Evolutionary conservation across 2,329 filamentous ascomycete genomes (phyloP), one percentile per base, ranked within the genome.

Genomic region (Xylaria arbuscula): DNA sequence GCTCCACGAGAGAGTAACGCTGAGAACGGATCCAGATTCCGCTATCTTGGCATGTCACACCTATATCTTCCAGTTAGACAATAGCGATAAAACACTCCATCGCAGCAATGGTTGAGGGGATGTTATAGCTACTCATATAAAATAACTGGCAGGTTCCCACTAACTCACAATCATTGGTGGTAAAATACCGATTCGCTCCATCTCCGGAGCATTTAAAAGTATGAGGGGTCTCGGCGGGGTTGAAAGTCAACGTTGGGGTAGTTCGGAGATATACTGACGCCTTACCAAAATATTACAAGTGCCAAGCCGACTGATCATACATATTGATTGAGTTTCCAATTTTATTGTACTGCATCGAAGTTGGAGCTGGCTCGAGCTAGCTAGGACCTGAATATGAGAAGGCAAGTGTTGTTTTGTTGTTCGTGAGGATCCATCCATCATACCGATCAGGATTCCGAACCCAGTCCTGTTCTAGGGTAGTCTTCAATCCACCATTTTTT

Each of bases 101-200:
- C 19, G 11, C 42, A 17, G 17, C 34, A 54, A 40, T 51, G 9
- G 9, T 38, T 13, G 13, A 42, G 17, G 22, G 22, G 10, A n/a
- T 32, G 60, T 60, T 40, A 40, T 61, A 54, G 4, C 28, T 47
- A n/a, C 42, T 45, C 19, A 40, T 34, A 32, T 19, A 50, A 2
- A 36, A n/a, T 3, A 42, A n/a, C 22, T 22, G 1, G 1, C 36
- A 17, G 11, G 3, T 24, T 51, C 24, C 17, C 22, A 19, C 45
- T 36, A 34, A 24, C 55, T 28, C 28, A 19, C 24, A 45, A 24
- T 42, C 47, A 70, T 70, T 70, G 69, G 69, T 69, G 69, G 69
- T 56, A 71, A 71, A 71, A 55, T 69, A 55, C 34, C 24, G 28
- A 36, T 48, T 55, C 3, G 60, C 42, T 51, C 64, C 57, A 65